phyloP scores from a whole-genome alignment of 306 rosid genomes.

The Begonia peltatifolia region DNA sequence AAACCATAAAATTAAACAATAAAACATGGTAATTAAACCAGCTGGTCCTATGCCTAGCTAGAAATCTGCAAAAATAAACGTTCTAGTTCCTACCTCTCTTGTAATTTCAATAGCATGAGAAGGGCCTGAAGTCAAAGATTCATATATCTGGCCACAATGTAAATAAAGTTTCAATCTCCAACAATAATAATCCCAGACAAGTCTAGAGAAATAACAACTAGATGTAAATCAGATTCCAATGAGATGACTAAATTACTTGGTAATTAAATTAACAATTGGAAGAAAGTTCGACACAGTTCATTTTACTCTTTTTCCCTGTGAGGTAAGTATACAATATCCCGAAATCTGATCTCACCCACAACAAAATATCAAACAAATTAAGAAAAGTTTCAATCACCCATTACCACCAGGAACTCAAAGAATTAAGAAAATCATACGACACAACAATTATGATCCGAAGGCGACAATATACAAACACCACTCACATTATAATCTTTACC shows the following conservation, averaged over 20 bases:
- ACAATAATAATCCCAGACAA: conserved; percentile 12
- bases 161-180: conserved; percentile 1
- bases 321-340: no score
- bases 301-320: not conserved
- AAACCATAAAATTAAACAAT: not conserved
- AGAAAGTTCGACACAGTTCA: not conserved
- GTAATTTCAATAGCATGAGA: conserved; percentile 89
- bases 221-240: not conserved
- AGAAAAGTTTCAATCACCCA: not conserved
- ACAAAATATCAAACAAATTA: not conserved
- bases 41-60: no score
- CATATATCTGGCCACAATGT: conserved; percentile 50
- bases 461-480: conserved; percentile 4
- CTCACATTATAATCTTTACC: conserved; percentile 62
- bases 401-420: no score
- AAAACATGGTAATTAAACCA: no score
- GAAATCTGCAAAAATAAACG: no score
- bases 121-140: conserved; percentile 85
- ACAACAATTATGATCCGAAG: no score
- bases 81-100: conserved; percentile 41
- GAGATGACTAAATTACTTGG: not conserved
- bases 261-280: no score
- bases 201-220: conserved; percentile 4
- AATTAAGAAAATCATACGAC: no score
- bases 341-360: not conserved